Evolutionary conservation across 140 eudicot species (phyloP).

Genomic region (Cichorium intybus): DNA sequence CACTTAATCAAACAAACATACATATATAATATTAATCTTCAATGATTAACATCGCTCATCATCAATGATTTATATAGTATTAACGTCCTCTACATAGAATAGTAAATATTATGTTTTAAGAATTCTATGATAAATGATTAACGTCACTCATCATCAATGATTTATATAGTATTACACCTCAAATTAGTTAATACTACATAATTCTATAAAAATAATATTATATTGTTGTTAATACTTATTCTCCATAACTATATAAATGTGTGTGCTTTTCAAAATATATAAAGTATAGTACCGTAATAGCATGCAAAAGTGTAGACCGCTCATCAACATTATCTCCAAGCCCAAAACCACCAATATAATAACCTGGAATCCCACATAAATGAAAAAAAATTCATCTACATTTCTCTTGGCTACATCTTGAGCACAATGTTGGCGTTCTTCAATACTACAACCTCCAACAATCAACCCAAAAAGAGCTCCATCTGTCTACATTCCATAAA

Average conservation of each 20-base stretch:
- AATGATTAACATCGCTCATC: no score
- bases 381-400: constrained; percentile 8
- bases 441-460: constrained; percentile 75
- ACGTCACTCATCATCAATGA: no score
- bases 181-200: no score
- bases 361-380: constrained; percentile 40
- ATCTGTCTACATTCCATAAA: constrained; percentile 42
- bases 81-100: no score
- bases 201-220: no score
- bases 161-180: no score
- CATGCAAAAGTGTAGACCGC: constrained; percentile 56
- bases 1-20: no score
- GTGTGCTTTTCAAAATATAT: constrained; percentile 1
- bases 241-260: background rate
- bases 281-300: constrained; percentile 50
- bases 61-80: no score
- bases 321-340: constrained; percentile 85
- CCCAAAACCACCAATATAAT: constrained; percentile 80
- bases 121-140: no score
- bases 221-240: no score
- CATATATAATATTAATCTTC: no score
- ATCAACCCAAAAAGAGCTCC: constrained; percentile 82
- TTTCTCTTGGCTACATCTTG: constrained; percentile 76
- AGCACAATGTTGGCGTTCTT: constrained; percentile 70
- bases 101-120: no score